Evolutionary conservation across 164 flowering plant genomes (phyloP), one percentile per base, ranked within the genome.

Genomic region (Vitis labrusca): DNA sequence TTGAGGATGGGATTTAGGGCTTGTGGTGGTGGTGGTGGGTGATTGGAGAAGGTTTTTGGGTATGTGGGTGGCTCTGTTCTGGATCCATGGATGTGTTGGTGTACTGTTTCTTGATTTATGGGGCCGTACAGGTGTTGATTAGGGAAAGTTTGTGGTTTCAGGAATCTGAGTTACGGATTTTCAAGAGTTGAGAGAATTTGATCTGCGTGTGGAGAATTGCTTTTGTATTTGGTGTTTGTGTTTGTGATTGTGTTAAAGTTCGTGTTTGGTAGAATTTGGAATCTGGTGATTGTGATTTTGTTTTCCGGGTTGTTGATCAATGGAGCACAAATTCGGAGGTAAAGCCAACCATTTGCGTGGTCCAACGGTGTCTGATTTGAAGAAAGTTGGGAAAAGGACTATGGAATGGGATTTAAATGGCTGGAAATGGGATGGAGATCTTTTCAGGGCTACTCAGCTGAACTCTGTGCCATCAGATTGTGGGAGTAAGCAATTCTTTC

Each of bases 351-450:
- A 72, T 32, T 74, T 82, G 19, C 86, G 70, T 71, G 80, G 75
- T 53, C 67, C 78, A 10, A 78, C 56, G 30, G 65, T 68, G 27
- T 49, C 84, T 5, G 81, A 80, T 56, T 67, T 76, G 74, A 78
- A 74, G 76, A 71, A 55, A 27, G 13, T 63, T 68, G 84, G 85
- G 54, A 87, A 80, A 75, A 88, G 67, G 84, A 79, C 71, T 61
- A 17, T 78, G 56, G 90, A 88, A n/a, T 91, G 97, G 97, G 83
- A 89, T 73, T 83, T 87, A 79, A 85, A 89, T 82, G 88, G 85
- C 64, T 91, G 97, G 94, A 86, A 78, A 74, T 91, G 97, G 97
- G 97, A 91, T 71, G 93, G 93, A 0, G 85, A 88, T 84, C 83
- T 85, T 50, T 87, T 85, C 65, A 61, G 76, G 15, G 94, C 94